phyloP scores from a whole-genome alignment of 2,329 filamentous ascomycete species.

The Plectosphaerella cucumerina region DNA sequence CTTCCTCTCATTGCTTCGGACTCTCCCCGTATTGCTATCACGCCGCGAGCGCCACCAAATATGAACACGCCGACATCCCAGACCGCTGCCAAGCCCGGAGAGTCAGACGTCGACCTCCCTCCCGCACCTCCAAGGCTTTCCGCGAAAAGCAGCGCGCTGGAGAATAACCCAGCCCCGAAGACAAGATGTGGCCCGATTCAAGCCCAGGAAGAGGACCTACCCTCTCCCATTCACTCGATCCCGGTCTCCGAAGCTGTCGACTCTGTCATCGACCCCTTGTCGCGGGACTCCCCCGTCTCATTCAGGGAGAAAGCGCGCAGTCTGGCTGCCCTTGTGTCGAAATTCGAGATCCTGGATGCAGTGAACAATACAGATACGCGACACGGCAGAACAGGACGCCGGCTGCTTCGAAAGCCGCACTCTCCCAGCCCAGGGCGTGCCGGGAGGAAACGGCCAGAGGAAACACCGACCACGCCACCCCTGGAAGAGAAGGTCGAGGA shows the following conservation, averaged over 20 bases:
- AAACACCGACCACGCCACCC: no score
- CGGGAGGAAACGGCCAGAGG: no score
- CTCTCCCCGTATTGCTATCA: no score
- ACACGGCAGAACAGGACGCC: no score
- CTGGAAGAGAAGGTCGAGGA: no score
- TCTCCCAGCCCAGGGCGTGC: no score
- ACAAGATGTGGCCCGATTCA: not conserved
- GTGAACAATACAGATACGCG: not conserved
- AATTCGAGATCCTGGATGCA: conserved; percentile 6
- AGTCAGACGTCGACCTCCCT: no score
- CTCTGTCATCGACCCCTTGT: not conserved
- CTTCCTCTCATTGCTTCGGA: no score
- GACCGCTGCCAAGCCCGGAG: no score
- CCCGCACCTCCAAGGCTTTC: not conserved
- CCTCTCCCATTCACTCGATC: not conserved
- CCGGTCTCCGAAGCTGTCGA: not conserved
- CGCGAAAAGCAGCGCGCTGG: not conserved
- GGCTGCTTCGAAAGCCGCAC: no score
- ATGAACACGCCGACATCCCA: no score
- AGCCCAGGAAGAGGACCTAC: not conserved
- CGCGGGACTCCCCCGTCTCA: not conserved
- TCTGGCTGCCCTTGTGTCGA: conserved; percentile 7
- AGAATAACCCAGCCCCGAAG: not conserved
- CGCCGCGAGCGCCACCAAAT: no score
- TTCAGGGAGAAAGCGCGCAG: not conserved